phyloP scores from a whole-genome alignment of 179 eudicot species.

The Vitellaria paradoxa region DNA sequence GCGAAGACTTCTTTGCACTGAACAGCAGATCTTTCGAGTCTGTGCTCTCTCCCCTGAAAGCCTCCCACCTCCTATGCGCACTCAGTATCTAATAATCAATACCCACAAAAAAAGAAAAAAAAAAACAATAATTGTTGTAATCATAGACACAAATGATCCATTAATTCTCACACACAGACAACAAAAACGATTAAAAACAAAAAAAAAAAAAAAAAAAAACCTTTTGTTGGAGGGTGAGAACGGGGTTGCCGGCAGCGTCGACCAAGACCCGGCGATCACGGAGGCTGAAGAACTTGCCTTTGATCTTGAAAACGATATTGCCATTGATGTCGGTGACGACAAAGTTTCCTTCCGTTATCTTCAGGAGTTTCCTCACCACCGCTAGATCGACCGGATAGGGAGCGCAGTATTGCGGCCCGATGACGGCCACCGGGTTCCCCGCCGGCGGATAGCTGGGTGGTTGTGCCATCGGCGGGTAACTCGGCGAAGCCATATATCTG shows the following conservation, averaged over 20 bases:
- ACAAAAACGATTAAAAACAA: too few species aligned
- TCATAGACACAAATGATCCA: too few species aligned
- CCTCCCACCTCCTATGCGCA: constrained; percentile 45
- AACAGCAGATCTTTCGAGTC: constrained; percentile 34
- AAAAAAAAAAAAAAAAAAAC: constrained; percentile 12
- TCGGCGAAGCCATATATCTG: constrained; percentile 14
- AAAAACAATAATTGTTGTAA: too few species aligned
- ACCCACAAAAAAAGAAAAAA: too few species aligned
- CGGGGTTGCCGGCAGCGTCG: constrained; percentile 35
- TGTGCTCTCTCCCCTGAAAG: constrained; percentile 45
- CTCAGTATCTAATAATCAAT: constrained; percentile 24
- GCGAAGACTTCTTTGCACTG: constrained; percentile 38
- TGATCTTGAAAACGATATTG: constrained; percentile 33
- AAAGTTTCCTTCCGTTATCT: constrained; percentile 30
- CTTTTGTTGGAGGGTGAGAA: constrained; percentile 45
- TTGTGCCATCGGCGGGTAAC: constrained; percentile 19
- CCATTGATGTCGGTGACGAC: constrained; percentile 40
- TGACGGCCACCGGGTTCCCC: constrained; percentile 22
- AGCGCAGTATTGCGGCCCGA: constrained; percentile 35
- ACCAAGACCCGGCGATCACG: constrained; percentile 29
- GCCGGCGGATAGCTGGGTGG: constrained; percentile 20
- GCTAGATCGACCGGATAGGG: constrained; percentile 43
- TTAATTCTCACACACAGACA: too few species aligned
- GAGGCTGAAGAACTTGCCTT: constrained; percentile 30
- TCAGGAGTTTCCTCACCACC: constrained; percentile 31